Evolutionary conservation across 169 alveolate genomes (phyloP).

Genomic region (Plasmodium chabaudi): DNA sequence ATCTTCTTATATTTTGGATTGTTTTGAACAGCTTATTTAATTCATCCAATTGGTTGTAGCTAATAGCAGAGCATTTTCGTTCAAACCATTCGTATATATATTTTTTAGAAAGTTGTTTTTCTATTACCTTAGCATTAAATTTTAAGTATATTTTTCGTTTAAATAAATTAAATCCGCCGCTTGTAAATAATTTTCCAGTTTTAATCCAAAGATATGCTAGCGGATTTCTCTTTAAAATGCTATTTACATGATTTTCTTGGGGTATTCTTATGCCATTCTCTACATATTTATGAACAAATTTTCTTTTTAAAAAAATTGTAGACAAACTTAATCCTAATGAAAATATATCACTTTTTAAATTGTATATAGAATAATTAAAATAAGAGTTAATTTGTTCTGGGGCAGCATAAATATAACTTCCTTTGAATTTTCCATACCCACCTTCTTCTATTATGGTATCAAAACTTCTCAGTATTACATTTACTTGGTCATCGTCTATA

Average conservation of each 20-base stretch:
- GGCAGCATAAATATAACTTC: conserved; percentile 41
- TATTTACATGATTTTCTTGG: conserved; percentile 9
- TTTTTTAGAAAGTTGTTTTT: conserved; percentile 41
- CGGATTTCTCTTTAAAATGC: conserved; percentile 44
- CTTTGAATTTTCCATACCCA: conserved; percentile 29
- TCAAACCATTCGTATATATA: conserved; percentile 40
- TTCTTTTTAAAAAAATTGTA: conserved; percentile 32
- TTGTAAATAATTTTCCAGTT: conserved; percentile 26
- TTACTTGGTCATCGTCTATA: neutral
- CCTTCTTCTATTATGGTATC: conserved; percentile 44
- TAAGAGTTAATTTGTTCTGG: conserved; percentile 54
- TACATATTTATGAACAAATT: conserved; percentile 12
- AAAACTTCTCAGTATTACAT: conserved; percentile 22
- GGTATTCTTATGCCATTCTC: conserved; percentile 21
- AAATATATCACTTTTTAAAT: conserved; percentile 65
- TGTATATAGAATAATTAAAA: conserved; percentile 15
- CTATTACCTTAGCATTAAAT: conserved; percentile 9
- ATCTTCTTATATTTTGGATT: neutral
- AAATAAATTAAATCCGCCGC: conserved; percentile 23
- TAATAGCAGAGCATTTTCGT: conserved; percentile 6
- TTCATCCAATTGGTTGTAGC: conserved; percentile 2
- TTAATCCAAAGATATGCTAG: conserved; percentile 58
- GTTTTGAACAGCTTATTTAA: conserved; percentile 7
- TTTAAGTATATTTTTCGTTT: conserved; percentile 41
- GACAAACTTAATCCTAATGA: conserved; percentile 60